Evolutionary conservation across 2,329 filamentous ascomycete genomes (phyloP), one percentile per base, ranked within the genome.

Genomic region (Botrytis aclada): DNA sequence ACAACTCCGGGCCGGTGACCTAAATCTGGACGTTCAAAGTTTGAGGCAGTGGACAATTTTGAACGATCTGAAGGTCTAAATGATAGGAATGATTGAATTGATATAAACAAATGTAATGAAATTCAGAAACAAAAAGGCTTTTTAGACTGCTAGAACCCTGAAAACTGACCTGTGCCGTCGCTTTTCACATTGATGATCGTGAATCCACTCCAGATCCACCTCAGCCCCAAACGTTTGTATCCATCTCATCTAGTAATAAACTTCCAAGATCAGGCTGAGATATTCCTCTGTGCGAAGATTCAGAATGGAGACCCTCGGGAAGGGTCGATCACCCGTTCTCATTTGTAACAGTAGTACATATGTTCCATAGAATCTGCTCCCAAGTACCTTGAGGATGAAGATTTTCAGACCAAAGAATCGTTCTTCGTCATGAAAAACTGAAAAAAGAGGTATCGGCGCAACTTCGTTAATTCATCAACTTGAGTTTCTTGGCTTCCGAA

Each of bases 401-500:
- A 54, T 14, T 56, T 8, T 22, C 34, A 41, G 16, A 25, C 10
- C 16, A 6, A 29, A 32, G 6, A 56, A 18, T 22, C 47, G 41
- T 39, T 39, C 25, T 39, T 39, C 45, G 37, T 54, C 34, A 39
- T 16, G 29, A 32, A 69, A 56, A 56, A 18, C 43, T 3, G 16
- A 56, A 41, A 56, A 25, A 41, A 56, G 65, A 43, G n/a, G 22
- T 69, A 41, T 69, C 34, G 65, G 47, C 47, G 47, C 47, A 56
- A 69, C n/a, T 54, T 67, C 65, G 47, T 51, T 32, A 47, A 56
- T 56, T 69, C n/a, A 41, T 69, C 20, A 58, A 69, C 25, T 56
- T 69, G 65, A 69, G 65, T 69, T 69, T 69, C 65, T 69, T 69
- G 65, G 65, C 65, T 69, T 20, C n/a, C 54, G 34, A 47, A 56